phyloP scores from a whole-genome alignment of 768 basidiomycete genomes.

The Termitomyces sp. region DNA sequence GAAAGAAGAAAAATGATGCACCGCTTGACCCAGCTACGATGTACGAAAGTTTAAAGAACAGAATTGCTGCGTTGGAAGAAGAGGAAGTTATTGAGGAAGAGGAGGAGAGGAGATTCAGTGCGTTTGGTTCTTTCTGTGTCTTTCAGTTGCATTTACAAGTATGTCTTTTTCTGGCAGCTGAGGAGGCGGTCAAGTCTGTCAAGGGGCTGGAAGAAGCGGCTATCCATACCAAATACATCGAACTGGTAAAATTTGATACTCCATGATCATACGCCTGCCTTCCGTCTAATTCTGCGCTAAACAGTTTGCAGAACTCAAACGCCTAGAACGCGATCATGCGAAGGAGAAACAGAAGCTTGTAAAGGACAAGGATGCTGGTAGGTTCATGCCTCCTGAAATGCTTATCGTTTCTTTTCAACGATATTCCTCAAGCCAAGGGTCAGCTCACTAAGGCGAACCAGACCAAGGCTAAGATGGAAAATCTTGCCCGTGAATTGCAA shows the following conservation, averaged over 20 bases:
- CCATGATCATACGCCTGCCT: constrained; percentile 13
- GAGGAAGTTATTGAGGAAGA: constrained; percentile 85
- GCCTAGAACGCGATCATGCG: constrained; percentile 81
- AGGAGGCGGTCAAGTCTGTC: constrained; percentile 84
- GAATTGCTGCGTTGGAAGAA: constrained; percentile 87
- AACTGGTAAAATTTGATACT: constrained; percentile 53
- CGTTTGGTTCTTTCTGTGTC: constrained; percentile 20
- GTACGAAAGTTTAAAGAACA: constrained; percentile 84
- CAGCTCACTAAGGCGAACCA: constrained; percentile 86
- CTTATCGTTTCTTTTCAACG: not conserved
- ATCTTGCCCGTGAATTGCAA: constrained; percentile 82
- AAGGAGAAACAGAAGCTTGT: constrained; percentile 89
- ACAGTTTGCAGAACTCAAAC: constrained; percentile 86
- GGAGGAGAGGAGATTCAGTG: constrained; percentile 76
- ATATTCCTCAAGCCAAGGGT: constrained; percentile 54
- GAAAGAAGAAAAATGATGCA: constrained; percentile 69
- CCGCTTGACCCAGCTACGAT: constrained; percentile 79
- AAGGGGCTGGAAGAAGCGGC: constrained; percentile 79
- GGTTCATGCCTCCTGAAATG: constrained; percentile 1
- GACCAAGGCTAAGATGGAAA: constrained; percentile 87
- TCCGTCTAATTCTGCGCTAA: constrained; percentile 16
- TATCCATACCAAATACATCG: constrained; percentile 83
- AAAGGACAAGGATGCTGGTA: constrained; percentile 90
- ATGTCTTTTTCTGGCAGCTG: constrained; percentile 42
- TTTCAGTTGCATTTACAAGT: constrained; percentile 12